Conservation (phyloP, 129 eudicot species). For the Chrysanthemum makinoi region DNA sequence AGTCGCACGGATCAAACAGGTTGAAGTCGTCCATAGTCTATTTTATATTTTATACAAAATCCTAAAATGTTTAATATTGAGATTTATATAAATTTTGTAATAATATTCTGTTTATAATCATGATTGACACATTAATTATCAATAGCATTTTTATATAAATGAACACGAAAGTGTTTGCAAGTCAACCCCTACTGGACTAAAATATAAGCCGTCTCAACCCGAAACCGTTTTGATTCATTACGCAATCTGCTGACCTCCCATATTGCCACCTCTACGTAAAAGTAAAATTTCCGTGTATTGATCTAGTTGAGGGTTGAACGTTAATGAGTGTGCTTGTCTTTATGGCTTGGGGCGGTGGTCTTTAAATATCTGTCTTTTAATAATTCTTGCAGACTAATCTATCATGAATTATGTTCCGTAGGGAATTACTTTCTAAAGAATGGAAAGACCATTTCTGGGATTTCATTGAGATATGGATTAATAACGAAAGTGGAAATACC, state of each 20-base stretch:
- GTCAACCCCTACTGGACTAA: neutral
- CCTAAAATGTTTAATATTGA: too few species aligned
- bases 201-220: neutral
- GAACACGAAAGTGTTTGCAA: neutral
- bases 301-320: too few species aligned
- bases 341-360: neutral
- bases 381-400: slow-evolving; percentile 8
- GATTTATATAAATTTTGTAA: too few species aligned
- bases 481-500: slow-evolving; percentile 38
- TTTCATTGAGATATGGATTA: slow-evolving; percentile 70
- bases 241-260: too few species aligned
- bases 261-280: too few species aligned
- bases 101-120: neutral
- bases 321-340: neutral
- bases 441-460: slow-evolving; percentile 89
- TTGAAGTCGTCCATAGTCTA: too few species aligned
- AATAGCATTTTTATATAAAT: neutral
- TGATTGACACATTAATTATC: neutral
- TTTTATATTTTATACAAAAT: too few species aligned
- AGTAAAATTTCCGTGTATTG: too few species aligned
- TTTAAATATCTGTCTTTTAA: neutral
- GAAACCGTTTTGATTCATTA: neutral
- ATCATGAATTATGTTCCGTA: slow-evolving; percentile 27
- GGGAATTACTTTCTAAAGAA: slow-evolving; percentile 87
- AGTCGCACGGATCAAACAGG: too few species aligned